These are phyloP conservation scores for Bipolaris sorokiniana DNA, from an alignment of 2,329 filamentous ascomycete species.

Conservation along the genomic window DNA sequence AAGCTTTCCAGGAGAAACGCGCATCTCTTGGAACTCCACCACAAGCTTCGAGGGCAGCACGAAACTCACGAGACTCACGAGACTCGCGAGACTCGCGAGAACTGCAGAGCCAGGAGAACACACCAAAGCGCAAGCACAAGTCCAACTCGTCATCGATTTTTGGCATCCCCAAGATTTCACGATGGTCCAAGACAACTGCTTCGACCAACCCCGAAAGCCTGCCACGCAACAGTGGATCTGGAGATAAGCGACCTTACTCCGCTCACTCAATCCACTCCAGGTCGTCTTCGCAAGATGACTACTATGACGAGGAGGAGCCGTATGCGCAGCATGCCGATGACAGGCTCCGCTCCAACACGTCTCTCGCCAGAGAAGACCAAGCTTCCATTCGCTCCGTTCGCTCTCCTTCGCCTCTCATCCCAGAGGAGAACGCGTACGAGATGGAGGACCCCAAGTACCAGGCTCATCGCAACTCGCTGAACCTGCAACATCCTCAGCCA, in stretches of 20 bases:
- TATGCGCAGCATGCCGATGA: constrained; percentile 68
- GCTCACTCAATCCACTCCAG: constrained; percentile 66
- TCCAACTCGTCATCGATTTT: constrained; percentile 81
- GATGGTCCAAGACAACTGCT: constrained; percentile 96
- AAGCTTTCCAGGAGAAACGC: constrained; percentile 51
- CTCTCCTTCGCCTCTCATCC: constrained; percentile 61
- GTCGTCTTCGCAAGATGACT: constrained; percentile 75
- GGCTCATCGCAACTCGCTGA: constrained; percentile 79
- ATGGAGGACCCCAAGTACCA: constrained; percentile 77
- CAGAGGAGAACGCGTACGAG: constrained; percentile 56
- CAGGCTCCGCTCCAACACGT: constrained; percentile 51
- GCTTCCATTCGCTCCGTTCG: constrained; percentile 40
- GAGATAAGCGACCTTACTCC: constrained; percentile 66
- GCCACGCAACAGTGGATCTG: constrained; percentile 64
- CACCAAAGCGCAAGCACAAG: constrained; percentile 84
- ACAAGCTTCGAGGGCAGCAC: constrained; percentile 49
- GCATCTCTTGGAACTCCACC: constrained; percentile 59
- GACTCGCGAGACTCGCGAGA: constrained; percentile 50
- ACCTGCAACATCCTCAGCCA: constrained; percentile 80
- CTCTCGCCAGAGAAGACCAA: constrained; percentile 34
- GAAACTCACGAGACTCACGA: constrained; percentile 55
- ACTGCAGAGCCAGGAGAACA: constrained; percentile 73
- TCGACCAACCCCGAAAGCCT: constrained; percentile 84
- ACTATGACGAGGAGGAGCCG: constrained; percentile 63
- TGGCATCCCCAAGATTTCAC: constrained; percentile 80